Evolutionary conservation across 805 yeast species (phyloP), one percentile per base, ranked within the genome.

Genomic region (Priceomyces carsonii): DNA sequence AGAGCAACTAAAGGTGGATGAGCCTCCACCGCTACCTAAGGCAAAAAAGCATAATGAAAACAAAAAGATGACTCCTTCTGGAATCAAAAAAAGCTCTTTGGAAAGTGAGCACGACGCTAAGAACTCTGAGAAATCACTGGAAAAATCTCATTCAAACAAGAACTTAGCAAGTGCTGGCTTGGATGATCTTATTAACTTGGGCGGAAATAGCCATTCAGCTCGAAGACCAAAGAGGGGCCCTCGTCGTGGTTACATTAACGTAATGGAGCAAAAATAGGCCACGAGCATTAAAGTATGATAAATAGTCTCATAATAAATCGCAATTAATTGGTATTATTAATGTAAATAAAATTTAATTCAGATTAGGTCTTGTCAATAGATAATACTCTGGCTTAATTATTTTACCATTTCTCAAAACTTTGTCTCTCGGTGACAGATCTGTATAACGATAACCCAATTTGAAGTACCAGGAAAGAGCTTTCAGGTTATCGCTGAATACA

Each of bases 1-100:
- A 53, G 90, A 83, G 32, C 80, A 80, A 48, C 61, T 71, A 33
- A 68, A 65, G 31, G 61, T 69, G 5, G 59, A 77, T 1, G 72
- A 77, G 3, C 79, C 82, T 2, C 82, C 91, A 3, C 91, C 96
- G 4, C 93, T 95, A 3, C 72, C 73, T 7, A 50, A 55, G 32
- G 55, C 50, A 50, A 66, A 55, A 44, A 58, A 59, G 35, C 9
- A 21, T 8, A 25, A 35, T 3, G 12, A 24, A 17, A 40, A 32
- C 29, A 12, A 22, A 6, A 2, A 32, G 38, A 16, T 12, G 22
- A 19, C 32, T 16, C 13, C 26, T n/a, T 19, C 20, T 6, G 32
- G 32, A 19, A 14, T 32, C 19, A 27, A 8, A 7, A 13, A 13
- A 8, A 10, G 10, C 8, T 43, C 48, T 19, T 25, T 42, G 16